These are phyloP conservation scores for Coemansia furcata DNA, from an alignment of 192 early-diverging fungal species.

Conservation along the genomic window DNA sequence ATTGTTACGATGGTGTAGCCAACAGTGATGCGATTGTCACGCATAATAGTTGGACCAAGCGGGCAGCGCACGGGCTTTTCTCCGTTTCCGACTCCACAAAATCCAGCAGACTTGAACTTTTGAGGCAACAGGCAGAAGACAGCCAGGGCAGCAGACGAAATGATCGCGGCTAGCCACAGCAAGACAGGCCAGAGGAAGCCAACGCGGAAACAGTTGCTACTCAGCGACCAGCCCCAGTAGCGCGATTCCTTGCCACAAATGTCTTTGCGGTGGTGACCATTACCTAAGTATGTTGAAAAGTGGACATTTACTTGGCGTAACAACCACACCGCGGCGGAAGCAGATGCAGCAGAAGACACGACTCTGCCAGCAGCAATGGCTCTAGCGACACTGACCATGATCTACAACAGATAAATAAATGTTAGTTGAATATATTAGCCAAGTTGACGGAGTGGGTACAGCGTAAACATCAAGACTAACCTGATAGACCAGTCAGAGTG, in stretches of 20 bases:
- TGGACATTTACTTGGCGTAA: background rate
- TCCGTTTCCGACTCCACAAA: background rate
- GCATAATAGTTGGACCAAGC: background rate
- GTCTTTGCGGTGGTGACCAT: background rate
- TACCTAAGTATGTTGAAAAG: background rate
- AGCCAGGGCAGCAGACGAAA: background rate
- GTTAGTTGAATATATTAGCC: background rate
- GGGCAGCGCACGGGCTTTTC: constrained; percentile 2
- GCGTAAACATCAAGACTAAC: too few species aligned
- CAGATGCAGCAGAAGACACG: background rate
- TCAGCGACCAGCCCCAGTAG: constrained; percentile 11
- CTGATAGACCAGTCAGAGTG: too few species aligned
- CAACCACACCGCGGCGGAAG: background rate
- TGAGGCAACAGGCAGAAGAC: background rate
- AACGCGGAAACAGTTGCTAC: constrained; percentile 12
- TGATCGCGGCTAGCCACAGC: background rate
- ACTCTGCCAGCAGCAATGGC: background rate
- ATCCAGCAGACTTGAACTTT: background rate
- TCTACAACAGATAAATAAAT: background rate
- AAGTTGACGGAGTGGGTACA: background rate
- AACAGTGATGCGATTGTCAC: constrained; percentile 5
- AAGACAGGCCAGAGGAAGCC: constrained; percentile 10
- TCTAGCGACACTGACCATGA: background rate
- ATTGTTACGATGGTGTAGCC: background rate
- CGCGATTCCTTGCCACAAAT: background rate